Conservation (phyloP, 768 basidiomycete genomes). For the Leccinum truebloodii region DNA sequence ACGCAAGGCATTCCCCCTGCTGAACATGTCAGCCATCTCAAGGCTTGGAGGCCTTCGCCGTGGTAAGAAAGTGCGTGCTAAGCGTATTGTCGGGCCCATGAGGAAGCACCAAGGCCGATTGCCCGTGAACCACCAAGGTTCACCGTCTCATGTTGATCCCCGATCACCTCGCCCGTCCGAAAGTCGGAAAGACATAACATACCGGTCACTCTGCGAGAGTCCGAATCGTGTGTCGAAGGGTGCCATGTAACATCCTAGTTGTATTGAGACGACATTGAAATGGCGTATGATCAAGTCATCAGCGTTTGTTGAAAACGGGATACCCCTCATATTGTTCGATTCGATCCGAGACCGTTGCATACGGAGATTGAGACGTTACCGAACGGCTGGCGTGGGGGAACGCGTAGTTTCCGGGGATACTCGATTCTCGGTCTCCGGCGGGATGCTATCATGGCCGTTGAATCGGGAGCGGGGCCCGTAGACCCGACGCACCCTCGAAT, state of each 20-base stretch:
- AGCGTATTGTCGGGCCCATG: not conserved
- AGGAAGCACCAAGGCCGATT: not conserved
- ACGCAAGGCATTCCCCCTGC: not conserved
- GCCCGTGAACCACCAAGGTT: not conserved
- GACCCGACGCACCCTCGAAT: not conserved
- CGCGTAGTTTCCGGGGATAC: not conserved
- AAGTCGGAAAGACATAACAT: not conserved
- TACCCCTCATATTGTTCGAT: conserved; percentile 1
- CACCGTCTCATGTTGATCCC: not conserved
- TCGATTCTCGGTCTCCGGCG: conserved; percentile 4
- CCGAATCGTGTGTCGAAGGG: not conserved
- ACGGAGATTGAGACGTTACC: conserved; percentile 5
- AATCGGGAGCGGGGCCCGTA: not conserved
- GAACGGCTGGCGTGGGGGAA: not conserved
- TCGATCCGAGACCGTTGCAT: conserved; percentile 19
- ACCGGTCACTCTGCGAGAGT: not conserved
- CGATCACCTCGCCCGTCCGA: not conserved
- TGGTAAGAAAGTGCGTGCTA: not conserved
- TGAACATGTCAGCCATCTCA: not conserved
- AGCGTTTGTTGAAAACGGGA: not conserved
- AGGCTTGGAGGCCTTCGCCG: not conserved
- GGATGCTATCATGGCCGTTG: not conserved
- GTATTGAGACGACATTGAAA: not conserved
- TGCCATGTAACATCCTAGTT: conserved; percentile 27
- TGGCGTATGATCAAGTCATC: not conserved